Conservation (phyloP, 1,284 basidiomycete genomes). For the Cystobasidiaceae sp. region DNA sequence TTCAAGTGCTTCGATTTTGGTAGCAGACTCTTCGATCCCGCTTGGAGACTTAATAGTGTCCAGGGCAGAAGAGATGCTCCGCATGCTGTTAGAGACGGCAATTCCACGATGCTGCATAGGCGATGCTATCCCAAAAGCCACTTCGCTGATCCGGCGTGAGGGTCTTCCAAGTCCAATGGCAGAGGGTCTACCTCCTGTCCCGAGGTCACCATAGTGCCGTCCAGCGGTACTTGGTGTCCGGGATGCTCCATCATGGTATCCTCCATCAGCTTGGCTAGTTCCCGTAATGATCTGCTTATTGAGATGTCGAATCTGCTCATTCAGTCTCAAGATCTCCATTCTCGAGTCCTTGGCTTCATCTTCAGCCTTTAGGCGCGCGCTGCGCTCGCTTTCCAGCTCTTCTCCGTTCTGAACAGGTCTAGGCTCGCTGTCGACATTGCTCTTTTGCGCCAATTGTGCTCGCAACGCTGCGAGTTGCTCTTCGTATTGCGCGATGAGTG, state of each 20-base stretch:
- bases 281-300: slow-evolving; percentile 17
- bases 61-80: slow-evolving; percentile 18
- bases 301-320: slow-evolving; percentile 23
- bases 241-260: neutral
- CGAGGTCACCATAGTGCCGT: slow-evolving; percentile 20
- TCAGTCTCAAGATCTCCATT: slow-evolving; percentile 1
- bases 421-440: neutral
- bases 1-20: neutral
- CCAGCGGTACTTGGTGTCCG: neutral
- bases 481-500: slow-evolving; percentile 50
- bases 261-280: neutral
- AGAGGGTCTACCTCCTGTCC: neutral
- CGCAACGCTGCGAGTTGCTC: slow-evolving; percentile 49
- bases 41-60: neutral
- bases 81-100: slow-evolving; percentile 7
- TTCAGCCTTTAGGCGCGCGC: slow-evolving; percentile 14
- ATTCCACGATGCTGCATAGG: neutral
- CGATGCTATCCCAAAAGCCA: slow-evolving; percentile 22
- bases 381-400: neutral
- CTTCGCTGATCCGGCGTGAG: slow-evolving; percentile 7
- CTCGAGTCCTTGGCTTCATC: neutral
- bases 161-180: neutral
- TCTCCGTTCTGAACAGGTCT: neutral
- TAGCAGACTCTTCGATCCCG: neutral
- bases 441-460: slow-evolving; percentile 42